phyloP scores from a whole-genome alignment of 1,284 basidiomycete species.

The Mycosarcoma maydis region DNA sequence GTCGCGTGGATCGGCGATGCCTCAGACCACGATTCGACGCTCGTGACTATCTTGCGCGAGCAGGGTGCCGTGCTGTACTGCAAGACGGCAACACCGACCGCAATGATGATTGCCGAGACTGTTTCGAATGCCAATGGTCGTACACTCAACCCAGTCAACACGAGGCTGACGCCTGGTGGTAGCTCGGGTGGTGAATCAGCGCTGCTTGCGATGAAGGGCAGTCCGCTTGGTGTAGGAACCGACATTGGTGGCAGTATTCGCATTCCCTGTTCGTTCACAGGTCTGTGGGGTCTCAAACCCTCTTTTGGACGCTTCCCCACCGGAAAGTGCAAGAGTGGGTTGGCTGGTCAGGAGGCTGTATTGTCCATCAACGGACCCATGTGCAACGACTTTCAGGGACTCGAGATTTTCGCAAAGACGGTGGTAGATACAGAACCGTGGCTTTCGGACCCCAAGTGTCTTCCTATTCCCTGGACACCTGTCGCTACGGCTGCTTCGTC shows the following conservation, averaged over 20 bases:
- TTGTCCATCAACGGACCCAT: conserved; percentile 52
- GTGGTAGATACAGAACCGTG: conserved; percentile 49
- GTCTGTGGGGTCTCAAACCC: conserved; percentile 49
- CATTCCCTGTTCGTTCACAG: conserved; percentile 40
- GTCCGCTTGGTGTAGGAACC: conserved; percentile 48
- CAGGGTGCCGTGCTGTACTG: conserved; percentile 48
- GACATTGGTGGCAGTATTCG: conserved; percentile 54
- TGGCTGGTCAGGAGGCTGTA: conserved; percentile 49
- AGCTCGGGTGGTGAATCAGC: conserved; percentile 54
- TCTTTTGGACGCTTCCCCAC: conserved; percentile 49
- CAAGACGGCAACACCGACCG: conserved; percentile 45
- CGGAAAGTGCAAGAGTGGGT: conserved; percentile 26
- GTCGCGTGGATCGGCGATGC: conserved; percentile 44
- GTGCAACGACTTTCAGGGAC: conserved; percentile 25
- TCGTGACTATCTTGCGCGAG: conserved; percentile 35
- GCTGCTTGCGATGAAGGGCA: conserved; percentile 37
- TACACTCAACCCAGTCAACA: conserved; percentile 42
- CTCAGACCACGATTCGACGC: conserved; percentile 29
- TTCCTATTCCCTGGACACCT: conserved; percentile 51
- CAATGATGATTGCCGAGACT: conserved; percentile 53
- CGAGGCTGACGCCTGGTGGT: conserved; percentile 40
- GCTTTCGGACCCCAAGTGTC: conserved; percentile 43
- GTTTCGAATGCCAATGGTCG: conserved; percentile 44
- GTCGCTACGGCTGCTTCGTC: not conserved
- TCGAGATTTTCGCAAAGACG: conserved; percentile 45